Base-by-base conservation (phyloP, 2,329 filamentous ascomycete species). In the Chaetomiaceae sp. region DNA sequence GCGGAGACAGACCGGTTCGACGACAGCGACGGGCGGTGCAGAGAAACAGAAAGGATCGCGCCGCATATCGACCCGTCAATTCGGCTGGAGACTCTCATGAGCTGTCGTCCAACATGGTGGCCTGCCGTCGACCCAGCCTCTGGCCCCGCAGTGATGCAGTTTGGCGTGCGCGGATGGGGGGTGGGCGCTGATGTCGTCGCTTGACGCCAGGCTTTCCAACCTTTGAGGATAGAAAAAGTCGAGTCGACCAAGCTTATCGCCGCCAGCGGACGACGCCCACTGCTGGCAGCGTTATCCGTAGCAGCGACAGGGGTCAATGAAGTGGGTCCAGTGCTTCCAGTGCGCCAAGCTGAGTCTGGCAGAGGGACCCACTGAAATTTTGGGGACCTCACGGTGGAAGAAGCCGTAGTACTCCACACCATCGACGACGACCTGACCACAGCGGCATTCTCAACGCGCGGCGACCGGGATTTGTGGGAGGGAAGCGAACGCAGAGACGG, bases 81-180 rank as follows among this genome's bases (percentile, higher is more conserved):
- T 74, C 73, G 74, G 68, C 68, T 73, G 59, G 71, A 67, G 67
- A 73, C 67, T 75, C 73, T 79, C 77, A 81, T 81, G 74, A 69
- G 76, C 66, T 71, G 68, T 68, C 70, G 68, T 68, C 72, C 69
- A 64, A 68, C 73, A 76, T 76, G 65, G 55, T 69, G 57, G 53
- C 58, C 49, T 54, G 57, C 55, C 55, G 56, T 52, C 55, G 58
- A 55, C 59, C 56, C 56, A 56, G 53, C 57, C 55, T 57, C 54
- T 42, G 51, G 49, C 55, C 54, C 42, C 47, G 24, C 34, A 26
- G 43, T 42, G 35, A 53, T 35, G 39, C 42, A 33, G 41, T 41
- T 35, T 38, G 45, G 39, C n/a, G 30, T 43, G 42, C 38, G 46
- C 20, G 24, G 15, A 29, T 9, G 17, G 11, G 36, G 32, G 15